Evolutionary conservation across 805 yeast genomes (phyloP), one percentile per base, ranked within the genome.

Genomic region (Candida ortonii): DNA sequence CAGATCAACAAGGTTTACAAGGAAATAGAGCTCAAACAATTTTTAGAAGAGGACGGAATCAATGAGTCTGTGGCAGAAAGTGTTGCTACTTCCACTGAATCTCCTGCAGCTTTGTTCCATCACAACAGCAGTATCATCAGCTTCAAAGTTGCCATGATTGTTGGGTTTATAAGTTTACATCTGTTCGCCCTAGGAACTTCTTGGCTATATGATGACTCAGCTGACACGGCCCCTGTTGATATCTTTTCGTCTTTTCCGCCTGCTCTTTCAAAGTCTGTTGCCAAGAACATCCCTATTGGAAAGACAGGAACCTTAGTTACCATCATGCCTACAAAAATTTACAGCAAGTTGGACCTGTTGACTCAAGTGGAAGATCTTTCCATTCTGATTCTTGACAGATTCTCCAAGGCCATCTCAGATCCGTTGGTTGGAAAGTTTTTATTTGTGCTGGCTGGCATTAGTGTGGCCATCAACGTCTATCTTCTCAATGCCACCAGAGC

Each of bases 21-120:
- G 46, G 83, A 87, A 29, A 78, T 85, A 39, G 76, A 78, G 36
- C 73, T 88, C 55, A 80, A 82, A 55, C 78, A 76, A 43, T 87
- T 85, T 18, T 68, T 90, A 44, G 93, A 89, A 65, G 98, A 90
- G 57, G 98, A 90, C 53, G 97, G 98, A 16, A 75, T 90, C 21
- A 72, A 84, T 27, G 76, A 78, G 24, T 59, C 67, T 29, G 83
- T 84, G 21, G 96, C 96, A 8, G 78, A 76, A 44, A 71, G 78
- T 23, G 89, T 88, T 22, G 78, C 80, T 12, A 51, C 64, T 21
- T 41, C 57, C 10, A 45, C 44, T 35, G 57, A 52, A 45, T 41
- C 53, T 53, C 39, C 53, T 9, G 44, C 45, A 9, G 25, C 53
- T 34, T 45, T 53, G 30, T 66, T 55, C 38, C 59, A 43, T 47